phyloP scores from a whole-genome alignment of 768 basidiomycete genomes.

The Psilocybe cyanescens region DNA sequence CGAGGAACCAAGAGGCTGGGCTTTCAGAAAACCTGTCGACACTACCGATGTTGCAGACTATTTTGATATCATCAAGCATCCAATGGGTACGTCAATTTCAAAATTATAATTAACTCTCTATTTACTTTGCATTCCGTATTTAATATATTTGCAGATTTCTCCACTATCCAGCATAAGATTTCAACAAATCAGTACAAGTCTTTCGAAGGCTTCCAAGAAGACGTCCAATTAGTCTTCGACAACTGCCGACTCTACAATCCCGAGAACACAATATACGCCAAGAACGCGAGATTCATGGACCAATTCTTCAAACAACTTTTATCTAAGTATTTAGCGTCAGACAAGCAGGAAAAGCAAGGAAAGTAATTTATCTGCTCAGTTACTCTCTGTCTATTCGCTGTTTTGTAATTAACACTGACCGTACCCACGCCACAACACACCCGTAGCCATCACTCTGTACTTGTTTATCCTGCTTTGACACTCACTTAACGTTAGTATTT shows the following conservation, averaged over 20 bases:
- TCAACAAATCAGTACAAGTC: constrained; percentile 81
- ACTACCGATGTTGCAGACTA: constrained; percentile 84
- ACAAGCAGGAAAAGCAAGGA: constrained; percentile 28
- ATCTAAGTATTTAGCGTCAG: constrained; percentile 28
- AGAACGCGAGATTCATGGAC: constrained; percentile 85
- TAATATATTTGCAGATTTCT: constrained; percentile 63
- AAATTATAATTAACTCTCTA: no score
- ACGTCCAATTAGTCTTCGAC: constrained; percentile 84
- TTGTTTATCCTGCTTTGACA: background rate
- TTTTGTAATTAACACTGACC: background rate
- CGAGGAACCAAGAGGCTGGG: constrained; percentile 64
- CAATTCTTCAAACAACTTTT: constrained; percentile 68
- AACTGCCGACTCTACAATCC: constrained; percentile 92
- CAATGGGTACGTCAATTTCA: constrained; percentile 76
- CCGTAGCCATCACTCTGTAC: background rate
- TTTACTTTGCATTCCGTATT: no score
- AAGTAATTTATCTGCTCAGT: background rate
- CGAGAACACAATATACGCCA: constrained; percentile 77
- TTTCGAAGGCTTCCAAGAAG: constrained; percentile 76
- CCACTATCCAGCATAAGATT: constrained; percentile 89
- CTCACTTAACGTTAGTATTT: background rate
- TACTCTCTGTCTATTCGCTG: background rate
- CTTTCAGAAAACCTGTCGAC: constrained; percentile 84
- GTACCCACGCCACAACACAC: background rate
- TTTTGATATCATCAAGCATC: constrained; percentile 83